Base-by-base conservation (phyloP, 805 yeast species). In the Saccharomycopsis oosterbeekiorum region DNA sequence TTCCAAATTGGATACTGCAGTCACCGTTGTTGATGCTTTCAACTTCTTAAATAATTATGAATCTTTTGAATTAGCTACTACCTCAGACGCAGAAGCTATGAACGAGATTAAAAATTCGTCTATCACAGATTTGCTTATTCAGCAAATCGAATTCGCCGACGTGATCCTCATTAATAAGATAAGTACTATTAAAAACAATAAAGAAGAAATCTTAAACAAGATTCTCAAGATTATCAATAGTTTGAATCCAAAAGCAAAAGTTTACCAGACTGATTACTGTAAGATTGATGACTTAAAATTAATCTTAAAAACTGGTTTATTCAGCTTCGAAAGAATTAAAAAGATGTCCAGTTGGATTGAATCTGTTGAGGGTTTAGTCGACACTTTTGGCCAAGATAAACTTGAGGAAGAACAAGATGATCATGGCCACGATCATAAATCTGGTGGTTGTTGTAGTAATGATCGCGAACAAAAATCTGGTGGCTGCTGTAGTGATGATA, bases 131-230 rank as follows among this genome's bases (percentile, higher is more conserved):
- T 65, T 78, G 43, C 68, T 78, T 71, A 74, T 78, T 1, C 81
- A 78, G 62, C 82, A 78, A 65, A 74, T 78, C 37, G 81, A 78
- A 63, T 78, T 78, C 64, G 69, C 80, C 0, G 79, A 78, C 63
- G 76, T 78, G 24, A 69, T 78, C n/a, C 69, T 78, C 50, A 64
- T 78, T 55, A 78, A 78, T 66, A 78, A 78, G 65, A 64, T 72
- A 2, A 68, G 71, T 6, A 59, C 68, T 10, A 68, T 76, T 19
- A 65, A 68, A 24, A 69, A 69, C 59, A 69, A 67, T 55, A 65
- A 71, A 51, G 60, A 62, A 40, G 34, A 29, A 24, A 26, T 57
- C 19, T 1, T 60, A 9, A 64, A 65, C 26, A 71, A 70, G 61
- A 74, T 78, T 55, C 65, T 62, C 54, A 67, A 70, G 36, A 71